Base-by-base conservation (phyloP, 1,139 yeast species). In the Diutina rugosa region DNA sequence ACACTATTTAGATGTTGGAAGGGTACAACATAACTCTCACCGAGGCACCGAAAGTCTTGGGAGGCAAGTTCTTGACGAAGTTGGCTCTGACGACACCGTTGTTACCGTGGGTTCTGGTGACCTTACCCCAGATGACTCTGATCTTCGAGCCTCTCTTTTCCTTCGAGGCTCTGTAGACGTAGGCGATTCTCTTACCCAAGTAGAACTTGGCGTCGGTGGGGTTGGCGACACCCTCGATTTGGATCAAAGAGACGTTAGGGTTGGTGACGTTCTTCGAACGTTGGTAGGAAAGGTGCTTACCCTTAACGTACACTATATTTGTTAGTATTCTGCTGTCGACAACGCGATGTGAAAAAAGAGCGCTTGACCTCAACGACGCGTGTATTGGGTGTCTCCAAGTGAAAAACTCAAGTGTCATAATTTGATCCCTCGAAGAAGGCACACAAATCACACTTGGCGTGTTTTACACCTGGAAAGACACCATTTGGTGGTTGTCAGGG, bases 11-110 rank as follows among this genome's bases (percentile, higher is more conserved):
- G 87, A 93, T 93, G 95, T 87, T 91, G 70, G 98, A 93, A 81
- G 99, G 99, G 90, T 93, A 93, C 81, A 93, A 91, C 96, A 93
- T 90, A 84, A 93, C 86, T 85, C 99, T 90, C 77, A 93, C 98
- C 67, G 97, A 87, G 76, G 99, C 97, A 82, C 99, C 99, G 77
- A 93, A 90, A 70, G 98, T 90, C 89, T 91, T 90, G 71, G 99
- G 91, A 79, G 99, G 99, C 76, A 93, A 87, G 91, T 93, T 93
- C 81, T 89, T 86, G 82, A 89, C 91, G 95, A 93, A 93, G 82
- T 85, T 89, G 74, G 99, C 99, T 82, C 99, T 93, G 70, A 93
- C 97, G 69, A 89, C 81, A 81, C 99, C 99, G 72, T 87, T 82
- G 93, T 86, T 89, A 79, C 99, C 99, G 87, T 93, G 99, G 69